Conservation (phyloP, 306 rosid genomes). For the Lathyrus tuberosus region DNA sequence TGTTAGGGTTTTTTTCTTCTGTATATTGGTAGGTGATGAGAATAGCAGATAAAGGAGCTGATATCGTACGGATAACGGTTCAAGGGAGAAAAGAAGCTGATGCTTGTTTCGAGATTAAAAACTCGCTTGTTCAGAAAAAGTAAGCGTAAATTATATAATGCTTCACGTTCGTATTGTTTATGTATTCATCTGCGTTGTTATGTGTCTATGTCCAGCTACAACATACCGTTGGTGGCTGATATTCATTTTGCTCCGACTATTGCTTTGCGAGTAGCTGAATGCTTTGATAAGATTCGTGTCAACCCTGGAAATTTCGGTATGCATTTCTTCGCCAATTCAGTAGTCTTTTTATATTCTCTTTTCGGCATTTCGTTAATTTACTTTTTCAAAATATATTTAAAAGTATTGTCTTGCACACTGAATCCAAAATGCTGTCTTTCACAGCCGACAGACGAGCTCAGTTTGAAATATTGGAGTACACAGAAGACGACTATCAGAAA, state of each 20-base stretch:
- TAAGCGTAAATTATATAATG: constrained; percentile 47
- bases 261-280: constrained; percentile 86
- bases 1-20: constrained; percentile 33
- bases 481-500: constrained; percentile 90
- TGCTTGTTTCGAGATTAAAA: constrained; percentile 91
- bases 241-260: constrained; percentile 90
- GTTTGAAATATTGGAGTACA: constrained; percentile 84
- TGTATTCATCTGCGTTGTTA: constrained; percentile 27
- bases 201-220: constrained; percentile 61
- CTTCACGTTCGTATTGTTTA: constrained; percentile 4
- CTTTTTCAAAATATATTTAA: too few species aligned
- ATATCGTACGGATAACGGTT: constrained; percentile 90
- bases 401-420: constrained; percentile 29
- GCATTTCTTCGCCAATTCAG: constrained; percentile 24
- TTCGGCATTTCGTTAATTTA: too few species aligned
- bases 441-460: constrained; percentile 99
- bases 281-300: constrained; percentile 95
- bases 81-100: constrained; percentile 99
- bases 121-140: constrained; percentile 94
- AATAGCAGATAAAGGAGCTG: constrained; percentile 94
- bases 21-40: constrained; percentile 74
- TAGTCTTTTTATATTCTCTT: constrained; percentile 1
- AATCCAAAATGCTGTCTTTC: constrained; percentile 41
- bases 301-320: constrained; percentile 93
- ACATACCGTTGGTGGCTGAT: constrained; percentile 86